Base-by-base conservation (phyloP, 768 basidiomycete species). In the Suillus subaureus region DNA sequence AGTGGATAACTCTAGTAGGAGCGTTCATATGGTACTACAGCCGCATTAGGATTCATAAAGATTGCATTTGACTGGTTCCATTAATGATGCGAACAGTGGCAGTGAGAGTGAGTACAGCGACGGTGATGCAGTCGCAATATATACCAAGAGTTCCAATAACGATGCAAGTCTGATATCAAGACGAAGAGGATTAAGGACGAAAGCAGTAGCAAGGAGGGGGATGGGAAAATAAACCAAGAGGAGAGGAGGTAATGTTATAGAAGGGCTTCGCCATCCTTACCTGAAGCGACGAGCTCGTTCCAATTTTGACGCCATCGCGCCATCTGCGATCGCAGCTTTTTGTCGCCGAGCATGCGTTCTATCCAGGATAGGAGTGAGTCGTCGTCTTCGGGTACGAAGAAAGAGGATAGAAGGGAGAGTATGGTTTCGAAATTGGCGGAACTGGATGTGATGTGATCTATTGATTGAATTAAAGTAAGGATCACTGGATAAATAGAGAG, bases 331-430 rank as follows among this genome's bases (percentile, higher is more conserved):
- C 91, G 82, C 54, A 97, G 78, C 68, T 89, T 94, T 79, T 86
- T 85, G 74, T 90, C 81, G 31, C 74, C 77, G 21, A 90, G 72
- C 60, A 85, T 78, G 61, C 82, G 84, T 65, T 83, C 85, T 57
- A 98, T 87, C 96, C 96, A 99, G 2, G 81, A 77, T 70, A 99
- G 79, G 33, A 97, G 81, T 5, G 82, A 79, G 70, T 98, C 87
- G 67, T 99, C 97, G 70, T 93, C 88, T 75, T 97, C 93, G 0
- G 94, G 93, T 8, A 98, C 89, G 73, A 97, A 99, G 79, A 95
- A 97, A 9, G 95, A 97, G 0, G 96, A 97, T 11, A 99, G 80
- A 16, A 96, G 80, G 16, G 94, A 96, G 18, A 99, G 81, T 23
- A 98, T 89, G 4, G 92, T 96, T 78, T 99, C 97, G 76, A 99